phyloP scores from a whole-genome alignment of 768 basidiomycete genomes.

The Pilatotrama ljubarskyi region DNA sequence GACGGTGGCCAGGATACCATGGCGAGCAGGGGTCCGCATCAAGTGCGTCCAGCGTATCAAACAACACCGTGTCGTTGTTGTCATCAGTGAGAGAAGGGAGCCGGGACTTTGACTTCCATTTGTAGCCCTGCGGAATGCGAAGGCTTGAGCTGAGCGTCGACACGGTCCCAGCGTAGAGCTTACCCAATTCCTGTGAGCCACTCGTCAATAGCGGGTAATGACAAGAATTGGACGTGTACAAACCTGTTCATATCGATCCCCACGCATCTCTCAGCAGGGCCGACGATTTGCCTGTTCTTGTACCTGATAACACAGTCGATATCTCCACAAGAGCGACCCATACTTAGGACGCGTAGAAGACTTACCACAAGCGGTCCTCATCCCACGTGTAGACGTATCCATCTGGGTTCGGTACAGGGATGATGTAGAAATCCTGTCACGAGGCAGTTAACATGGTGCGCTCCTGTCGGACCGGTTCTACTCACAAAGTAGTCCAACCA shows the following conservation, averaged over 20 bases:
- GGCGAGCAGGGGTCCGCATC: constrained; percentile 62
- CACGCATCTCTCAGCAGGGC: constrained; percentile 50
- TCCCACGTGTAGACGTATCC: constrained; percentile 79
- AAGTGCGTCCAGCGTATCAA: background rate
- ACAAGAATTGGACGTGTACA: constrained; percentile 7
- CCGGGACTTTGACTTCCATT: constrained; percentile 53
- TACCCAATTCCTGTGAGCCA: constrained; percentile 59
- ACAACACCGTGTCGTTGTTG: constrained; percentile 4
- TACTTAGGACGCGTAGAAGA: background rate
- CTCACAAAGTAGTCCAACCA: constrained; percentile 58
- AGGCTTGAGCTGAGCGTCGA: background rate
- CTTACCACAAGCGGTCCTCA: constrained; percentile 62
- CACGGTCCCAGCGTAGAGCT: constrained; percentile 4
- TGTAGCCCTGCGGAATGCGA: constrained; percentile 54
- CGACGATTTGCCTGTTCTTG: constrained; percentile 65
- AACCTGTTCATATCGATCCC: constrained; percentile 83
- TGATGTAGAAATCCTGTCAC: constrained; percentile 60
- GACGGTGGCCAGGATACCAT: constrained; percentile 70
- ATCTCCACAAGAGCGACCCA: no score
- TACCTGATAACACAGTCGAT: constrained; percentile 42
- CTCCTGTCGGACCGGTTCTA: constrained; percentile 6
- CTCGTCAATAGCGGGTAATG: background rate
- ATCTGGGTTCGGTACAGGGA: constrained; percentile 69
- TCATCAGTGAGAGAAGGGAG: constrained; percentile 23
- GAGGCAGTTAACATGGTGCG: background rate